A percentile compares a stretch with the other conserved stretches of the same genome.
These are phyloP conservation scores for Paecilomyces niveus DNA, from an alignment of 2,329 filamentous ascomycete genomes.

Conservation along the genomic window DNA sequence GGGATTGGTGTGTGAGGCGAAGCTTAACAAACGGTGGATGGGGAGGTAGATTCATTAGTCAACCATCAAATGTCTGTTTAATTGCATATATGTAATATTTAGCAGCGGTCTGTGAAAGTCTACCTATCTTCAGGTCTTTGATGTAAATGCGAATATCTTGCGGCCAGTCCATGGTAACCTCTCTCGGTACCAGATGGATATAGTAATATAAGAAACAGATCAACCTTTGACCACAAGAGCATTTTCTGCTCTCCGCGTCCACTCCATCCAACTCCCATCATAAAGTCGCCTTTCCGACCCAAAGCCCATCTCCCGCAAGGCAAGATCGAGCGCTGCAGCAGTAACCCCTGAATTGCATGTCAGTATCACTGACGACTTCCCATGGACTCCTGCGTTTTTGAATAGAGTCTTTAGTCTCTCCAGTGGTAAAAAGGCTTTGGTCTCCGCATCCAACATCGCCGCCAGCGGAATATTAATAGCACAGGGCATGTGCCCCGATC, in stretches of 20 bases:
- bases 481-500: constrained; percentile 18
- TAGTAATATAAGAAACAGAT: not conserved
- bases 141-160: not conserved
- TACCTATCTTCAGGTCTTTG: not conserved
- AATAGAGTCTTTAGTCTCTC: constrained; percentile 6
- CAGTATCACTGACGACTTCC: constrained; percentile 10
- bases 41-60: constrained; percentile 52
- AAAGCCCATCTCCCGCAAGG: constrained; percentile 12
- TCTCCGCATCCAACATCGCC: constrained; percentile 10
- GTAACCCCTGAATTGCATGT: constrained; percentile 25
- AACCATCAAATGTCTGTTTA: not conserved
- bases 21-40: constrained; percentile 61
- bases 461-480: constrained; percentile 20
- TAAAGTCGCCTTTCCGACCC: constrained; percentile 15
- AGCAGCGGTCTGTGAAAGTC: not conserved
- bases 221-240: not conserved
- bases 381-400: constrained; percentile 10
- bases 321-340: constrained; percentile 19
- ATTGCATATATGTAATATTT: not conserved
- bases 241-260: constrained; percentile 13
- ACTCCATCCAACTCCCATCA: constrained; percentile 27
- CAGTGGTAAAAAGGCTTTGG: constrained; percentile 6
- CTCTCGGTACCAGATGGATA: not conserved
- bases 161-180: too few relatives aligned
- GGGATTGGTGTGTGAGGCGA: constrained; percentile 63